These are phyloP conservation scores for Globisporangium barbulae DNA, from an alignment of 352 stramenopile genomes.

Conservation along the genomic window DNA sequence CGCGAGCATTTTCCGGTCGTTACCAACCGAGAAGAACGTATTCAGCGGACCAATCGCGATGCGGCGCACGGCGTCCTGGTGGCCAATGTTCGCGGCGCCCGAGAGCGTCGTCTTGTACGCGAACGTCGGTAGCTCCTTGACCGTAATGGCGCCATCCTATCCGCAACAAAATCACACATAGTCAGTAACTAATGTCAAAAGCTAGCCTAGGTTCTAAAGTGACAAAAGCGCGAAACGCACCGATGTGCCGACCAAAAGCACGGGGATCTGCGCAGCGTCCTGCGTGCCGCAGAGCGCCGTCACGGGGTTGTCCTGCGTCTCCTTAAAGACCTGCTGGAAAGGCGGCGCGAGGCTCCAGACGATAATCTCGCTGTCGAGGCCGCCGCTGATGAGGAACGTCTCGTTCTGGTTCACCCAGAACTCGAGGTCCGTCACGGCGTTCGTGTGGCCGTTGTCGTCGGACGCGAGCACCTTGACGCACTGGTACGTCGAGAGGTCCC, in stretches of 20 bases:
- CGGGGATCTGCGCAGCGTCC: slow-evolving; percentile 55
- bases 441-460: slow-evolving; percentile 72
- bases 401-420: slow-evolving; percentile 85
- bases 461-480: slow-evolving; percentile 73
- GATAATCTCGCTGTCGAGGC: slow-evolving; percentile 78
- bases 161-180: slow-evolving; percentile 12
- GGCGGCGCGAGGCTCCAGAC: slow-evolving; percentile 76
- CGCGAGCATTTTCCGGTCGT: slow-evolving; percentile 80
- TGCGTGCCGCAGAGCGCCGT: slow-evolving; percentile 72
- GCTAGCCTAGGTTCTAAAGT: neutral
- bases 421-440: slow-evolving; percentile 84
- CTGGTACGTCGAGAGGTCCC: slow-evolving; percentile 79
- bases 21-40: slow-evolving; percentile 80
- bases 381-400: slow-evolving; percentile 84
- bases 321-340: slow-evolving; percentile 80
- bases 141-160: slow-evolving; percentile 72
- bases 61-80: slow-evolving; percentile 73
- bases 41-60: slow-evolving; percentile 71
- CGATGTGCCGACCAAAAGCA: slow-evolving; percentile 75
- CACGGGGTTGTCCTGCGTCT: slow-evolving; percentile 74
- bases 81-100: slow-evolving; percentile 55
- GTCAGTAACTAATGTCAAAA: neutral
- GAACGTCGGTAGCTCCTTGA: slow-evolving; percentile 84
- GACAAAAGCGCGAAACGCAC: slow-evolving; percentile 29
- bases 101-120: slow-evolving; percentile 80